Conservation (phyloP, 73 alveolate genomes). For the Paramecium octaurelia region DNA sequence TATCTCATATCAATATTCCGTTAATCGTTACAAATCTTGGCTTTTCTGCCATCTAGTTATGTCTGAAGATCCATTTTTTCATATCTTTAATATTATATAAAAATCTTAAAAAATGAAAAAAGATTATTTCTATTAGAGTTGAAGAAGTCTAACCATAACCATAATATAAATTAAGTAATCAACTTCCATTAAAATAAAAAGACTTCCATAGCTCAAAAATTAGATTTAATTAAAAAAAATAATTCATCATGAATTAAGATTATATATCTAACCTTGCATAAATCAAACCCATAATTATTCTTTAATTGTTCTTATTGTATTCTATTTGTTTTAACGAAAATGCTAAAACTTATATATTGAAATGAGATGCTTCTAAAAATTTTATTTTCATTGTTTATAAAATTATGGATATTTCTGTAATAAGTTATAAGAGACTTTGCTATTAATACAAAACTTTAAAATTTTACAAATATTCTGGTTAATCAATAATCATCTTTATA, state of each 20-base stretch:
- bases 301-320: not conserved
- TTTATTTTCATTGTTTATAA: not conserved
- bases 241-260: not conserved
- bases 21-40: not conserved
- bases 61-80: not conserved
- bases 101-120: not conserved
- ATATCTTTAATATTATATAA: not conserved
- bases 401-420: not conserved
- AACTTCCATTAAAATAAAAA: not conserved
- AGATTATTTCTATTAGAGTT: not conserved
- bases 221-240: not conserved
- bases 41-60: not conserved
- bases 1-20: not conserved
- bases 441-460: slow-evolving; percentile 60
- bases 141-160: not conserved
- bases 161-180: not conserved
- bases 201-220: not conserved
- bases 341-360: not conserved
- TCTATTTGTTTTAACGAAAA: not conserved
- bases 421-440: too few relatives aligned
- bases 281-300: too few relatives aligned
- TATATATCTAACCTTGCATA: not conserved
- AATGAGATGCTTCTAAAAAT: not conserved
- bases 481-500: slow-evolving; percentile 56
- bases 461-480: slow-evolving; percentile 63